These are phyloP conservation scores for Candida insectalens DNA, from an alignment of 805 yeast species.

Conservation along the genomic window DNA sequence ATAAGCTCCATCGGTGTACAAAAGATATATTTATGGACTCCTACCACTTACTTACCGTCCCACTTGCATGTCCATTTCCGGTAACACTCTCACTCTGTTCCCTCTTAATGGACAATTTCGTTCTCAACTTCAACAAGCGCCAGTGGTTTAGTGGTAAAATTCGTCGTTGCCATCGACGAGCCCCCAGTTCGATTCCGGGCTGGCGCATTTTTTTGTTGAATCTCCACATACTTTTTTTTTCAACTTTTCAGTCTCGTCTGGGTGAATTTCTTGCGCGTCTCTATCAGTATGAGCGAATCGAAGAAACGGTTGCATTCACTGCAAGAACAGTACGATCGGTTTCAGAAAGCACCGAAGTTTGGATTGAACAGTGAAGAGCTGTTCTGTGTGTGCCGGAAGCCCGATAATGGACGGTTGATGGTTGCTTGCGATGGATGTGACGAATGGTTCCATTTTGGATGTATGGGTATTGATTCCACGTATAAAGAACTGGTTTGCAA, in stretches of 20 bases:
- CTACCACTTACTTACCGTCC: too few species aligned
- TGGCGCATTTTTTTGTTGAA: slow-evolving; percentile 15
- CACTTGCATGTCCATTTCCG: too few species aligned
- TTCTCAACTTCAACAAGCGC: too few species aligned
- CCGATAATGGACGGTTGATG: slow-evolving; percentile 68
- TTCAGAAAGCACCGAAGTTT: slow-evolving; percentile 26
- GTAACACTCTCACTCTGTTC: too few species aligned
- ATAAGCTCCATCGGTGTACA: too few species aligned
- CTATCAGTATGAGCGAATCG: too few species aligned
- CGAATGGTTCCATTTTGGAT: slow-evolving; percentile 86
- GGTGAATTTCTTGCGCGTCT: too few species aligned
- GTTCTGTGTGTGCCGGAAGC: slow-evolving; percentile 68
- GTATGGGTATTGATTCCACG: slow-evolving; percentile 49
- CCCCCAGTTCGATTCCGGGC: slow-evolving; percentile 22
- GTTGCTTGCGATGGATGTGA: slow-evolving; percentile 94
- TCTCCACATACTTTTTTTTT: too few species aligned
- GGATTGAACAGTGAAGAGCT: slow-evolving; percentile 49
- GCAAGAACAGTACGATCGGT: slow-evolving; percentile 21
- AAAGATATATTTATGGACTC: too few species aligned
- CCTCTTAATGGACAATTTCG: too few species aligned
- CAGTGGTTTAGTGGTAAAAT: slow-evolving; percentile 21
- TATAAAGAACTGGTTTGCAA: slow-evolving; percentile 48
- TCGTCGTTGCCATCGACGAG: slow-evolving; percentile 21
- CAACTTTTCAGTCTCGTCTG: too few species aligned
- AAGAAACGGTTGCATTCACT: slow-evolving; percentile 11